Evolutionary conservation across 305 asterid species (phyloP), one percentile per base, ranked within the genome.

Genomic region (Fraxinus floribunda): DNA sequence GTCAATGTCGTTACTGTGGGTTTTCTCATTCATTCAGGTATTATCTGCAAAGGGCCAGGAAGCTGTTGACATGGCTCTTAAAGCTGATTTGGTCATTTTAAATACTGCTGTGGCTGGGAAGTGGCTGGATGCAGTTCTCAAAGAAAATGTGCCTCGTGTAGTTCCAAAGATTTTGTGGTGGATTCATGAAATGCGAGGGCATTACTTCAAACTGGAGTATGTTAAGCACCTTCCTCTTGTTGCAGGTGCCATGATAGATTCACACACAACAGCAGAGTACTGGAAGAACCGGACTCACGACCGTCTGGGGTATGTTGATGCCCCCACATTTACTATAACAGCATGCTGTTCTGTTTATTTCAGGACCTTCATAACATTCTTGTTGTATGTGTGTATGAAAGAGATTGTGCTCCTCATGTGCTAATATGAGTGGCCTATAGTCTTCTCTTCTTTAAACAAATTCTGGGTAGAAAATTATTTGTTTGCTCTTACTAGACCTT

Each of bases 131-230:
- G 87, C 92, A 82, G 98, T 94, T 91, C 92, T 94, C 75, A 92
- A 93, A 81, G 97, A 91, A 81, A 86, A 89, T 82, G 93, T 92
- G 86, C 86, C 90, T 68, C 93, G 86, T 81, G 95, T 95, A 24
- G 95, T 93, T 86, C 97, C 99, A 84, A 95, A 95, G 95, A 92
- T 95, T 86, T 94, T 95, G 89, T 94, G 99, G 99, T 94, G 99
- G 98, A 95, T 95, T 86, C 99, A 95, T 90, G 99, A 95, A 90
- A 95, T 95, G 99, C 90, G 99, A 78, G 99, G 98, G 88, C 98
- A 95, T 90, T 95, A 95, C 92, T 95, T 95, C 89, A 95, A 89
- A 84, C 89, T 91, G 95, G 97, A 94, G 88, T 94, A 91, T 87
- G 98, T 95, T 73, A 95, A 91, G 94, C 99, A 93, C 93, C 98